phyloP scores from a whole-genome alignment of 441 rosid species.

The Erodium moschatum region DNA sequence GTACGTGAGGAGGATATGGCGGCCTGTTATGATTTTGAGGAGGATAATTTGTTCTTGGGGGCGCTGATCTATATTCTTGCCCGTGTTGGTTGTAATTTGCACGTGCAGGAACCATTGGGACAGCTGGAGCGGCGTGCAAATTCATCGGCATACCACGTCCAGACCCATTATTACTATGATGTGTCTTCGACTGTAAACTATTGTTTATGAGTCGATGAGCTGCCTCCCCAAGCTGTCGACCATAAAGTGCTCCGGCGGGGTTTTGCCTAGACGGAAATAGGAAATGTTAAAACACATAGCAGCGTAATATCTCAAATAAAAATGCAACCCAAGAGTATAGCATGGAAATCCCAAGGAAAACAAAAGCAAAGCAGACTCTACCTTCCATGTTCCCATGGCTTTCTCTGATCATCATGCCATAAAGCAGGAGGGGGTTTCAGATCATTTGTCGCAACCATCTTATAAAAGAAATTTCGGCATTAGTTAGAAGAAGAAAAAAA shows the following conservation, averaged over 20 bases:
- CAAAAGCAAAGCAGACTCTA: slow-evolving; percentile 4
- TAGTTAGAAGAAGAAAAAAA: too few species aligned
- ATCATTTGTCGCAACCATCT: slow-evolving; percentile 55
- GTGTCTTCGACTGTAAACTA: slow-evolving; percentile 43
- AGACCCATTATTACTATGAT: slow-evolving; percentile 18
- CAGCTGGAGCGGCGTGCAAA: slow-evolving; percentile 20
- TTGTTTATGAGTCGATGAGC: slow-evolving; percentile 58
- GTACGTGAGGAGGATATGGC: slow-evolving; percentile 14
- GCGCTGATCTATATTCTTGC: slow-evolving; percentile 20
- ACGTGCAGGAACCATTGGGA: slow-evolving; percentile 23
- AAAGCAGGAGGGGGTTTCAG: slow-evolving; percentile 49
- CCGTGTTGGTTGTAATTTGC: slow-evolving; percentile 27
- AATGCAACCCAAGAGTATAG: neutral
- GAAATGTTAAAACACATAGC: neutral
- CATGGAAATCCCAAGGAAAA: neutral
- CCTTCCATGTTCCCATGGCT: slow-evolving; percentile 46
- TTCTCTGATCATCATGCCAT: slow-evolving; percentile 83
- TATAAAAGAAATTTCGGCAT: slow-evolving; percentile 14
- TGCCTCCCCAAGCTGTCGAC: slow-evolving; percentile 60
- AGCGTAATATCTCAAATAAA: neutral
- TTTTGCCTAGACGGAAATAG: slow-evolving; percentile 42
- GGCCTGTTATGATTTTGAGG: slow-evolving; percentile 17
- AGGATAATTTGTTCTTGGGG: slow-evolving; percentile 24
- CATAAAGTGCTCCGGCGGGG: slow-evolving; percentile 46
- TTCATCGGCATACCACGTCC: slow-evolving; percentile 24